These are phyloP conservation scores for Lipomyces kockii DNA, from an alignment of 805 yeast genomes.

Conservation along the genomic window DNA sequence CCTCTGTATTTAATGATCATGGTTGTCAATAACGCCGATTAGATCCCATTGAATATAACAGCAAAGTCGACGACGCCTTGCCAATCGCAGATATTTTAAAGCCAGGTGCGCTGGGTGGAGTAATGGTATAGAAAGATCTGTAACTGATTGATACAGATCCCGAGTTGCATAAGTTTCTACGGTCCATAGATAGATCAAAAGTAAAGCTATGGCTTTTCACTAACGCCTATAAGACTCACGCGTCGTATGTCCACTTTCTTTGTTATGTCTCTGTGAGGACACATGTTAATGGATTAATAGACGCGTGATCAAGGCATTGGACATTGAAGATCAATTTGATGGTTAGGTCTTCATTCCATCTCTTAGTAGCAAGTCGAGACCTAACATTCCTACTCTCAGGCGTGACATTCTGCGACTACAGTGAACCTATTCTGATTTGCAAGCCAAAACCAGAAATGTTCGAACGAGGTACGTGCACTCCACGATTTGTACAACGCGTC, in stretches of 20 bases:
- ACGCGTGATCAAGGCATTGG: conserved; percentile 76
- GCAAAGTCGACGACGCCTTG: conserved; percentile 86
- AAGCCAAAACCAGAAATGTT: conserved; percentile 84
- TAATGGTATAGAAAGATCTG: not conserved
- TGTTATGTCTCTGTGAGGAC: not conserved
- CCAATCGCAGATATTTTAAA: conserved; percentile 79
- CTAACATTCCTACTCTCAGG: conserved; percentile 9
- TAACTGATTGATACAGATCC: conserved; percentile 44
- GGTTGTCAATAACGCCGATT: not conserved
- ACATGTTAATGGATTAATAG: conserved; percentile 38
- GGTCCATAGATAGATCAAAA: conserved; percentile 51
- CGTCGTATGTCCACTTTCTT: conserved; percentile 42
- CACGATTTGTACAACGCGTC: not conserved
- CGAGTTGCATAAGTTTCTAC: conserved; percentile 44
- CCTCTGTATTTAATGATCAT: not conserved
- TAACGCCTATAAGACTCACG: conserved; percentile 93
- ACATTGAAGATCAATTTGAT: conserved; percentile 90
- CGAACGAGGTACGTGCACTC: conserved; percentile 52
- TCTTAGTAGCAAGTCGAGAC: no score
- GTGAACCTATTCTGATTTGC: conserved; percentile 66
- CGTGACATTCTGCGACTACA: conserved; percentile 87
- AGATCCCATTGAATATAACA: conserved; percentile 86
- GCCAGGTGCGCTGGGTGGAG: conserved; percentile 48
- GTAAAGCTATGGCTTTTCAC: conserved; percentile 89
- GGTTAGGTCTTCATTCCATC: conserved; percentile 50